Conservation (phyloP, 73 alveolate genomes). For the Urostyla sp. region DNA sequence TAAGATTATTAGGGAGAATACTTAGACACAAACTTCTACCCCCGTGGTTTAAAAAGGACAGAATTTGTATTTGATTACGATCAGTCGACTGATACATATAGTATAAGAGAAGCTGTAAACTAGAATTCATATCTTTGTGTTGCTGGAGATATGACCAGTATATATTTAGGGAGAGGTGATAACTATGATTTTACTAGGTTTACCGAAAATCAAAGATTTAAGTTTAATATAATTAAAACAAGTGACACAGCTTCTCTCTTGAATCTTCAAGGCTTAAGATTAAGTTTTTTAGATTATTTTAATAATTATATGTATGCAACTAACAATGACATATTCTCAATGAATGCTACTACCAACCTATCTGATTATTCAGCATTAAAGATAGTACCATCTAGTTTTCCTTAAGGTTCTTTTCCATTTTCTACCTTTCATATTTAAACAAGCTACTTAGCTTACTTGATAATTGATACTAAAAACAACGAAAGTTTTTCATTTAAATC, state of each 20-base stretch:
- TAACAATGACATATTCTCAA: no score
- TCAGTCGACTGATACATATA: background rate
- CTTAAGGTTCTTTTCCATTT: background rate
- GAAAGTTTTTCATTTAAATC: no score
- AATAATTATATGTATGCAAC: no score
- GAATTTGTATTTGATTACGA: background rate
- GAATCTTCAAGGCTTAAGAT: background rate
- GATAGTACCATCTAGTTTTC: background rate
- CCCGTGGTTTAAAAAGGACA: no score
- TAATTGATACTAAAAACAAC: background rate
- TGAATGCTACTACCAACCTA: background rate
- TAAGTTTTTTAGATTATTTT: no score
- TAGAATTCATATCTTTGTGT: background rate
- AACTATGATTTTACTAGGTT: background rate
- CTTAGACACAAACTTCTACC: no score
- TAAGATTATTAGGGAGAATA: no score
- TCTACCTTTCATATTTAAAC: background rate
- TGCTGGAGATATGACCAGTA: background rate
- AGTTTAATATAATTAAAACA: background rate
- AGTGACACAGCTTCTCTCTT: background rate
- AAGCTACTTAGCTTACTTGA: background rate
- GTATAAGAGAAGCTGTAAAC: background rate
- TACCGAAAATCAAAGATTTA: background rate
- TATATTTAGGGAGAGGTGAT: no score
- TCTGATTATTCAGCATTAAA: background rate